Percentiles rank a stretch among this genome's conserved stretches.
These are phyloP conservation scores for Cyclotella cryptica DNA, from an alignment of 108 stramenopile genomes.

Conservation along the genomic window DNA sequence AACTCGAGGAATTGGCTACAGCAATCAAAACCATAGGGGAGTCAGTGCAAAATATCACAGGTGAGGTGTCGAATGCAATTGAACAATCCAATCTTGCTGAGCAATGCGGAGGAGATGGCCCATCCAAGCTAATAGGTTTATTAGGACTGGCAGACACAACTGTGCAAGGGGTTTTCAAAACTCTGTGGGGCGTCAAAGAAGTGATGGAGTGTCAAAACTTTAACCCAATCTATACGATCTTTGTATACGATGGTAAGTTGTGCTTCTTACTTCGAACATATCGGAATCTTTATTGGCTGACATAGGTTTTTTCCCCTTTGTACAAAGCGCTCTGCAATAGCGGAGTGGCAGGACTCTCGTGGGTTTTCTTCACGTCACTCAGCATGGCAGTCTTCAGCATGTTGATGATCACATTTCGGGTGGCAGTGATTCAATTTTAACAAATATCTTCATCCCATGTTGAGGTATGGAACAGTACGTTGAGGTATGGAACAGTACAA, in stretches of 20 bases:
- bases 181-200: constrained; percentile 23
- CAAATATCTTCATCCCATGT: neutral
- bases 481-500: too few species aligned
- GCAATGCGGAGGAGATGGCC: constrained; percentile 30
- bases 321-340: constrained; percentile 27
- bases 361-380: constrained; percentile 41
- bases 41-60: constrained; percentile 15
- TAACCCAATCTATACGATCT: constrained; percentile 38
- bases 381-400: constrained; percentile 41
- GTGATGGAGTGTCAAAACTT: constrained; percentile 33
- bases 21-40: constrained; percentile 13
- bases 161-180: constrained; percentile 19
- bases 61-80: neutral
- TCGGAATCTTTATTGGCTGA: neutral
- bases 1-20: constrained; percentile 13
- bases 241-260: constrained; percentile 32
- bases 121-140: constrained; percentile 5
- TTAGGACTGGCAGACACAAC: constrained; percentile 30
- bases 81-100: constrained; percentile 8
- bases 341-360: constrained; percentile 39
- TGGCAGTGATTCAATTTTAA: constrained; percentile 24
- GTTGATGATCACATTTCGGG: constrained; percentile 38
- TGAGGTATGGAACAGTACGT: too few species aligned
- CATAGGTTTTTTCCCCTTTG: neutral
- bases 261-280: neutral